Evolutionary conservation across 2,329 filamentous ascomycete genomes (phyloP).

Genomic region (Paecilomyces dactylethromorphus): DNA sequence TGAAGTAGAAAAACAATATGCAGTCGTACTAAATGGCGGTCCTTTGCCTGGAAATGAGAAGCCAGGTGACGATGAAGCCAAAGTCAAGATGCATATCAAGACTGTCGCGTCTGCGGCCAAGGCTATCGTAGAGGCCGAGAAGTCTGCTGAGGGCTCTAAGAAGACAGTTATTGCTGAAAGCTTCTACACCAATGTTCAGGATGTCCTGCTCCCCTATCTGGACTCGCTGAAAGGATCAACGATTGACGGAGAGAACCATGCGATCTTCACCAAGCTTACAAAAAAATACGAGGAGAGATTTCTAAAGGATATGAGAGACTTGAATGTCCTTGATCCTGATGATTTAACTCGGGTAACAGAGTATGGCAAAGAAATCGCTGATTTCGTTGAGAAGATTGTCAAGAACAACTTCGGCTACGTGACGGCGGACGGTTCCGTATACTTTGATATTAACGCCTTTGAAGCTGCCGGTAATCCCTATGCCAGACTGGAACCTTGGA

Average conservation of each 20-base stretch:
- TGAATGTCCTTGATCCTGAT: slow-evolving; percentile 80
- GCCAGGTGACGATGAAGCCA: slow-evolving; percentile 72
- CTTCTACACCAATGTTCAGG: slow-evolving; percentile 55
- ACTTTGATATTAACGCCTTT: slow-evolving; percentile 86
- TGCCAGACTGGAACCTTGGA: slow-evolving; percentile 77
- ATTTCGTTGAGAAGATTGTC: slow-evolving; percentile 76
- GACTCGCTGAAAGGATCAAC: slow-evolving; percentile 56
- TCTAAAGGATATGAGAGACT: slow-evolving; percentile 74
- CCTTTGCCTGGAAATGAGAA: slow-evolving; percentile 47
- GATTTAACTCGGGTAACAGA: slow-evolving; percentile 85
- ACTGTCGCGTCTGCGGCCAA: slow-evolving; percentile 50
- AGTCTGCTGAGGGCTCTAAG: slow-evolving; percentile 13
- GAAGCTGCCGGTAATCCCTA: slow-evolving; percentile 80
- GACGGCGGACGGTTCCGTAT: slow-evolving; percentile 73
- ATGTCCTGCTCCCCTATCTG: slow-evolving; percentile 74
- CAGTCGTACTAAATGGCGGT: slow-evolving; percentile 48
- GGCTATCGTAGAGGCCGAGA: slow-evolving; percentile 37
- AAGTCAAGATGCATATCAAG: slow-evolving; percentile 82
- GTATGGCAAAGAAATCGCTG: slow-evolving; percentile 79
- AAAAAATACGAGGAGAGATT: slow-evolving; percentile 82
- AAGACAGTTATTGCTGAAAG: slow-evolving; percentile 26
- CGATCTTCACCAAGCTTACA: slow-evolving; percentile 83
- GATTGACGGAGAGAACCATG: slow-evolving; percentile 55
- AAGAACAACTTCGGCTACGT: slow-evolving; percentile 80
- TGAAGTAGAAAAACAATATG: slow-evolving; percentile 47